Conservation (phyloP, 768 basidiomycete genomes). For the Hemileccinum impolitum region DNA sequence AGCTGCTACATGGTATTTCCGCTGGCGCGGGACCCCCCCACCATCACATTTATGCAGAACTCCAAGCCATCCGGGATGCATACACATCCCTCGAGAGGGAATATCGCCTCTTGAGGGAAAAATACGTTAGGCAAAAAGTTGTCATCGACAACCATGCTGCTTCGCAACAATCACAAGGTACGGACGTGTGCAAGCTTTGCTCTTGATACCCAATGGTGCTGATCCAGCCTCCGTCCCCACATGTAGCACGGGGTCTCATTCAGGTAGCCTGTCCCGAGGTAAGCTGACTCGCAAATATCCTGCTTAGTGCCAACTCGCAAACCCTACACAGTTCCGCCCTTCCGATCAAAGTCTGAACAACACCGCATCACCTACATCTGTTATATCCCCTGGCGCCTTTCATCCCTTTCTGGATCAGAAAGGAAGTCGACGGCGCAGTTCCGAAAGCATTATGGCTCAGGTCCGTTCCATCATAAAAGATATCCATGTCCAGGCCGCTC, state of each 20-base stretch:
- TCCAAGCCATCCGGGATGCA: slow-evolving; percentile 16
- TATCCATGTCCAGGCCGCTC: not conserved
- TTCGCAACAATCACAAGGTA: slow-evolving; percentile 10
- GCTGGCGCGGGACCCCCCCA: slow-evolving; percentile 10
- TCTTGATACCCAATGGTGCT: not conserved
- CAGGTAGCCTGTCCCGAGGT: slow-evolving; percentile 14
- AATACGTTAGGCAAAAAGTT: slow-evolving; percentile 17
- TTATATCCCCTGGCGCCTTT: not conserved
- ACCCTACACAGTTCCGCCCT: not conserved
- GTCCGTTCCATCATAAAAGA: slow-evolving; percentile 12
- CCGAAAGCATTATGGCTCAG: slow-evolving; percentile 16
- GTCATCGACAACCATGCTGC: not conserved
- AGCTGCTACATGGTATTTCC: slow-evolving; percentile 16
- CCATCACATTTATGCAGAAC: slow-evolving; percentile 17
- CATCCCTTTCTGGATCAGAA: slow-evolving; percentile 6
- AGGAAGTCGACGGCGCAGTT: slow-evolving; percentile 9
- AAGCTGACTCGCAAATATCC: not conserved
- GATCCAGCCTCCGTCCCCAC: not conserved
- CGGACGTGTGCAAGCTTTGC: slow-evolving; percentile 3
- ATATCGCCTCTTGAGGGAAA: slow-evolving; percentile 18
- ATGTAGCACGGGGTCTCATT: slow-evolving; percentile 1
- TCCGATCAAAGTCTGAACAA: slow-evolving; percentile 6
- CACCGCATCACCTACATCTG: slow-evolving; percentile 7
- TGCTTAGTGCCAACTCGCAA: not conserved
- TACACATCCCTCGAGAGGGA: slow-evolving; percentile 22